These are phyloP conservation scores for Phanerochaete carnosa DNA, from an alignment of 768 basidiomycete genomes.

Conservation along the genomic window DNA sequence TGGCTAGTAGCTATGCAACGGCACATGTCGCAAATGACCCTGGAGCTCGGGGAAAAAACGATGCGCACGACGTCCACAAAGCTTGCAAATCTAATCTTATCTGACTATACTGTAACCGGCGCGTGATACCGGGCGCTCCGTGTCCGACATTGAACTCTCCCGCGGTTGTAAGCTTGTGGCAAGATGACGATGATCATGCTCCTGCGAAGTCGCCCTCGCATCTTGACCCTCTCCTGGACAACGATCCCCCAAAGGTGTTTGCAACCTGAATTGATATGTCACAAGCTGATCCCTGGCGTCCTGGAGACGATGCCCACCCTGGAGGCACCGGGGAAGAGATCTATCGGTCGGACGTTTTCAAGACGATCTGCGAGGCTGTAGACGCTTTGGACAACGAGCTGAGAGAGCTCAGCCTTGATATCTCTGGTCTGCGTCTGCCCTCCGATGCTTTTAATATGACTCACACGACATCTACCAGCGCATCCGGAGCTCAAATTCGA, in stretches of 20 bases:
- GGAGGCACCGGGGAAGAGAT: constrained; percentile 19
- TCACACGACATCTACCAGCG: constrained; percentile 33
- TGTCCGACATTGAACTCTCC: neutral
- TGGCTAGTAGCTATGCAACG: too few species aligned
- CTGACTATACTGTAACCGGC: neutral
- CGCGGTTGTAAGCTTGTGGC: neutral
- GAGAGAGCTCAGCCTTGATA: constrained; percentile 62
- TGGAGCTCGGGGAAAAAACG: too few species aligned
- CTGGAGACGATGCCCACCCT: neutral
- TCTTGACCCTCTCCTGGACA: neutral
- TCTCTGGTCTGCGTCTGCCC: constrained; percentile 52
- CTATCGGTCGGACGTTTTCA: constrained; percentile 55
- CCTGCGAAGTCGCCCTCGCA: neutral
- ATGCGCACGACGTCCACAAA: too few species aligned
- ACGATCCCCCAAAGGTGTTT: neutral
- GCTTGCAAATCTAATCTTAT: neutral
- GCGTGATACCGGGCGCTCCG: neutral
- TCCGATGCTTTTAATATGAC: neutral
- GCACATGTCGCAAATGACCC: too few species aligned
- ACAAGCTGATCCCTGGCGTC: constrained; percentile 2
- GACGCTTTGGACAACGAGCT: constrained; percentile 51
- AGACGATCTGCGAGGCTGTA: constrained; percentile 58
- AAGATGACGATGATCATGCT: neutral
- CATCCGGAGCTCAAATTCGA: constrained; percentile 69
- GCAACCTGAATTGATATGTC: too few species aligned